These are phyloP conservation scores for Pogostemon cablin DNA, from an alignment of 257 asterid genomes.

Conservation along the genomic window DNA sequence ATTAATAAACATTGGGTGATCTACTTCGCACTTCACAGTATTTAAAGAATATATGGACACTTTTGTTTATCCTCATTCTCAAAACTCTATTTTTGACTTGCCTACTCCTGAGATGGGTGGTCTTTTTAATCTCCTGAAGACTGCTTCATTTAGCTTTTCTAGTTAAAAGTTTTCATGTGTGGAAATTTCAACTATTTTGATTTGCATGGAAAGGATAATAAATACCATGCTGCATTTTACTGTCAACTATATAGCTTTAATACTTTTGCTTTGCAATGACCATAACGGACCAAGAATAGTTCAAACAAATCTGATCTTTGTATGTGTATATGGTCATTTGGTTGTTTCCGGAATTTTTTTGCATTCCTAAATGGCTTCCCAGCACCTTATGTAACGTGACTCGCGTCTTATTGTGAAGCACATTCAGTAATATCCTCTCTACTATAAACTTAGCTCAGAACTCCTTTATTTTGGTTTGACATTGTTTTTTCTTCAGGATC, in stretches of 20 bases:
- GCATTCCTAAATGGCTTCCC: constrained; percentile 11
- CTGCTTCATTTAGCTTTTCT: not conserved
- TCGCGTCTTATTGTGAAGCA: not conserved
- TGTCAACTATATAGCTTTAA: not conserved
- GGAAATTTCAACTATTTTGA: not conserved
- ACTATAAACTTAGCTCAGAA: not conserved
- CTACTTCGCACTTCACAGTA: not conserved
- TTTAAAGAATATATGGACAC: not conserved
- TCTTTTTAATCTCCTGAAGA: not conserved
- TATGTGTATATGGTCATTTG: not conserved
- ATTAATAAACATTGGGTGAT: not conserved
- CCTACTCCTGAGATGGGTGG: not conserved
- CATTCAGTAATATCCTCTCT: not conserved
- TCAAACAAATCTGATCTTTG: not conserved
- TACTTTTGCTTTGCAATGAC: not conserved
- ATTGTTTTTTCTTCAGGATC: constrained; percentile 60
- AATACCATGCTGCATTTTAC: not conserved
- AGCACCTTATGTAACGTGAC: not conserved
- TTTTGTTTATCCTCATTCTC: not conserved
- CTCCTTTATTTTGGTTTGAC: constrained; percentile 13
- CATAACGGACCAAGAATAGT: not conserved
- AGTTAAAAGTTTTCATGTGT: not conserved
- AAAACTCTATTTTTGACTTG: not conserved
- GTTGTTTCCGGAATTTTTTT: not conserved
- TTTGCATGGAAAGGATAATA: no score